phyloP scores from a whole-genome alignment of 352 stramenopile genomes.

The Globisporangium cederbergense region DNA sequence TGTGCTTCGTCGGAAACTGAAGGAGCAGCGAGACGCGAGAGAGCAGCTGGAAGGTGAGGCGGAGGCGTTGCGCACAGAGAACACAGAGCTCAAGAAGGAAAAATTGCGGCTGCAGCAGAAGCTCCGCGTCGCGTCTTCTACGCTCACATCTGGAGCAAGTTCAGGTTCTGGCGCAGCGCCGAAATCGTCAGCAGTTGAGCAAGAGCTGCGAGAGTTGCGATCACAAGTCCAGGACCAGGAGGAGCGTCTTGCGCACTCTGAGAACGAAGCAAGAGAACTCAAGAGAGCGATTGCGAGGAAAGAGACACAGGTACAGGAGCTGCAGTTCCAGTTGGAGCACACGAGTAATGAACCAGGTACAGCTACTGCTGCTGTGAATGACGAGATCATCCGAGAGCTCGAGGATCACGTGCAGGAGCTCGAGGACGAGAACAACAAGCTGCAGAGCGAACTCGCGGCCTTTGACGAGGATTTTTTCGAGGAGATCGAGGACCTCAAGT shows the following conservation, averaged over 20 bases:
- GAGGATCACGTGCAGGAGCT: conserved; percentile 28
- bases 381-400: conserved; percentile 4
- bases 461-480: conserved; percentile 96
- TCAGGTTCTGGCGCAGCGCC: conserved; percentile 9
- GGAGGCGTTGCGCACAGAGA: conserved; percentile 34
- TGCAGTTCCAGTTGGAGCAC: conserved; percentile 19
- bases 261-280: conserved; percentile 1
- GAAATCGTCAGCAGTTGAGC: conserved; percentile 11
- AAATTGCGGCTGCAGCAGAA: conserved; percentile 72
- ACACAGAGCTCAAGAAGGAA: conserved; percentile 45
- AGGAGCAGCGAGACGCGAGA: conserved; percentile 39
- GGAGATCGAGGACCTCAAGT: conserved; percentile 95
- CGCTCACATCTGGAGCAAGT: conserved; percentile 11
- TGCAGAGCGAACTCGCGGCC: conserved; percentile 79
- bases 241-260: neutral
- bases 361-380: conserved; percentile 5
- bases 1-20: conserved; percentile 39
- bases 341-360: neutral
- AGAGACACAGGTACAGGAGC: conserved; percentile 25
- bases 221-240: conserved; percentile 25
- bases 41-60: conserved; percentile 38
- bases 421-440: conserved; percentile 65
- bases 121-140: conserved; percentile 38
- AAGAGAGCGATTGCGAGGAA: neutral
- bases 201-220: conserved; percentile 23